Percentiles rank a stretch among this genome's conserved stretches.
These are phyloP conservation scores for Arctostaphylos glauca DNA, from an alignment of 148 eudicot species.

Conservation along the genomic window DNA sequence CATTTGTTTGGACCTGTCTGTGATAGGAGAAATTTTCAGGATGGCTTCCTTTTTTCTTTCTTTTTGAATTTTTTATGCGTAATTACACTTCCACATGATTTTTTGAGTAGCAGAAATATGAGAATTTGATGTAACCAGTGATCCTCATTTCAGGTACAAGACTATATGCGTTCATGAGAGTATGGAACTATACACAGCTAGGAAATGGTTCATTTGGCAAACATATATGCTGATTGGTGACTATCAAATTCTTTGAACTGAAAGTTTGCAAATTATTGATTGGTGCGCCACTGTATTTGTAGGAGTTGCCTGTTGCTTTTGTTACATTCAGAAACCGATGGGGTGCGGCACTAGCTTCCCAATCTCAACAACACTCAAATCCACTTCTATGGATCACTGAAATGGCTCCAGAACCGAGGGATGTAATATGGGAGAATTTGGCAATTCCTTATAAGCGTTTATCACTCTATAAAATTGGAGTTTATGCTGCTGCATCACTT, in stretches of 20 bases:
- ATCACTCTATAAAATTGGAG: constrained; percentile 59
- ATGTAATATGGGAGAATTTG: constrained; percentile 75
- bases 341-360: constrained; percentile 74
- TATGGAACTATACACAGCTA: neutral
- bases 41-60: neutral
- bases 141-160: neutral
- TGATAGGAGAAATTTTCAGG: neutral
- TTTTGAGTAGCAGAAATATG: neutral
- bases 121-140: neutral
- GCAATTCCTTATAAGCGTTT: constrained; percentile 58
- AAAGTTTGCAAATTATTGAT: neutral
- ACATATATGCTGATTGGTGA: neutral
- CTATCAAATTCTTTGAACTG: neutral
- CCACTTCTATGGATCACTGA: constrained; percentile 85
- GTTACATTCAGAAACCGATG: constrained; percentile 75
- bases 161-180: neutral
- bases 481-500: constrained; percentile 56
- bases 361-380: constrained; percentile 78
- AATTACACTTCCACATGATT: neutral
- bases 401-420: constrained; percentile 91
- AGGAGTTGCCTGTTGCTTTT: constrained; percentile 93
- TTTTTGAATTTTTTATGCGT: neutral
- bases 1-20: neutral
- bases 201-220: neutral
- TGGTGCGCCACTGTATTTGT: neutral